Evolutionary conservation across 2,329 filamentous ascomycete species (phyloP), one percentile per base, ranked within the genome.

Genomic region (Nothophaeocryptopus gaeumannii): DNA sequence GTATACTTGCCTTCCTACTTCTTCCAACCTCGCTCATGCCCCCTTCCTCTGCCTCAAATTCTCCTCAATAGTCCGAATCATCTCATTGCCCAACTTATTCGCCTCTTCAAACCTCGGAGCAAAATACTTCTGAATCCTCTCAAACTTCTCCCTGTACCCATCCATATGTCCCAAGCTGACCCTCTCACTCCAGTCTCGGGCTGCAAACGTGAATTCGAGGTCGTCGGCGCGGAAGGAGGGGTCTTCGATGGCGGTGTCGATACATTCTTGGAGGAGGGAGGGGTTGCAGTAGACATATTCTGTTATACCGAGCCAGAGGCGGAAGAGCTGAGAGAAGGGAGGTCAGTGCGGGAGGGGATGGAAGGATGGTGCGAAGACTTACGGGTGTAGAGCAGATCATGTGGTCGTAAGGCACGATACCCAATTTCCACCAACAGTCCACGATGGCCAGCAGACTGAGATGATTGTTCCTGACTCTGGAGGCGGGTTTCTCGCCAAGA

Each of bases 351-450:
- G 7, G 3, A 16, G 11, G 13, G 1, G 5, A 38, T 3, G 4
- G 14, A 5, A 11, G 4, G 36, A 7, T 11, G 35, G 11, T n/a
- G 20, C 10, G 8, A 26, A n/a, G 2, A 73, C 79, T 67, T 65
- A 84, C 81, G 41, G 93, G 93, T 34, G 93, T 99, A 46, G 90
- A 96, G 75, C 93, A 99, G 60, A 99, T 95, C 91, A 99, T 99
- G 75, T 99, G 95, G 71, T 99, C 92, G 70, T 99, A 99, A 0
- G 93, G 93, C 40, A 95, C 87, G 63, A 96, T 99, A 31, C 84
- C 87, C 39, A 97, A 79, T 59, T 89, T 88, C 67, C 88, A 93
- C 93, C 93, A 99, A 73, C 92, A 97, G 74, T 99, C 93, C 37
- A 97, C 95, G 82, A 99, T 99, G 39, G 91, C 93, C 38, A 99